Evolutionary conservation across 1,284 basidiomycete genomes (phyloP).

Genomic region (Trichosporon asahii): DNA sequence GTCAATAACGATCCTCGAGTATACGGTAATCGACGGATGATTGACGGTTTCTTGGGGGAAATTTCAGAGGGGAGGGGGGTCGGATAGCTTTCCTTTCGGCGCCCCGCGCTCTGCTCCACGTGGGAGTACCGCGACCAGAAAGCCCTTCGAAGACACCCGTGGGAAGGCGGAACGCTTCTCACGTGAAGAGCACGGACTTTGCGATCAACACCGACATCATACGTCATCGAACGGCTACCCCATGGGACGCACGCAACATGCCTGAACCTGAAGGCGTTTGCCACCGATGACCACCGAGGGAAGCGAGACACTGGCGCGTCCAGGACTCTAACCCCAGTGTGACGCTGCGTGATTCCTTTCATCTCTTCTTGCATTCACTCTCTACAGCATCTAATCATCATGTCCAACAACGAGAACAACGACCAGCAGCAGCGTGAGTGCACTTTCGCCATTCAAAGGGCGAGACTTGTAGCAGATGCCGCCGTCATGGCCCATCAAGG

Average conservation of each 20-base stretch:
- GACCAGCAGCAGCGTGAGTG: constrained; percentile 42
- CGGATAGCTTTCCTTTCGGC: not conserved
- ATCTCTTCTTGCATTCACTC: not conserved
- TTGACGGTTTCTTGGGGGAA: not conserved
- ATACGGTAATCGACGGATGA: not conserved
- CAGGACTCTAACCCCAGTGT: not conserved
- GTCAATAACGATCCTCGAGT: not conserved
- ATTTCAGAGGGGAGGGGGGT: not conserved
- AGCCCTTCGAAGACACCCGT: too few species aligned
- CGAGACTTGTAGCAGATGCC: not conserved
- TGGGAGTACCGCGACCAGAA: too few species aligned
- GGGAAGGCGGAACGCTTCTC: too few species aligned
- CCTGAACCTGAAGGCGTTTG: not conserved
- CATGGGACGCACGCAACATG: not conserved
- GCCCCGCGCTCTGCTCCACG: not conserved
- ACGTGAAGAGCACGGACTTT: not conserved
- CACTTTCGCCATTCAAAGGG: not conserved
- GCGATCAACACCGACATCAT: not conserved
- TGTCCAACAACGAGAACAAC: constrained; percentile 27
- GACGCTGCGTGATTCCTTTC: not conserved
- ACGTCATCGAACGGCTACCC: constrained; percentile 7
- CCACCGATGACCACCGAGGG: not conserved
- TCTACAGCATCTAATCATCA: constrained; percentile 11
- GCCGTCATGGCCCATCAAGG: not conserved
- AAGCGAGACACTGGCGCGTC: not conserved